Conservation (phyloP, 306 rosid genomes). For the Oxytropis ochrocephala region DNA sequence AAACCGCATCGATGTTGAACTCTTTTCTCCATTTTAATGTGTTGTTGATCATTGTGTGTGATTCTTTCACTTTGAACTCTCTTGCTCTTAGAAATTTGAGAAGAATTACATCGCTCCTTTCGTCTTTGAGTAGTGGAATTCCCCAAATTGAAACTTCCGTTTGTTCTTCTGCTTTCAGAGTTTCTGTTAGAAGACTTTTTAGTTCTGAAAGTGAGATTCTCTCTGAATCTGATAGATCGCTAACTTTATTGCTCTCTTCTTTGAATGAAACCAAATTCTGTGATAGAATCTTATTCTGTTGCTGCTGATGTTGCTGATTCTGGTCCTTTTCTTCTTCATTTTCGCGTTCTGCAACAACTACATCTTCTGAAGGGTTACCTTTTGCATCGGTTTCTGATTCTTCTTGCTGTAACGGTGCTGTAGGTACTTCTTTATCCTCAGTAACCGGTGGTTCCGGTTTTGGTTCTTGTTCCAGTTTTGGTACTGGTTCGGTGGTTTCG, state of each 20-base stretch:
- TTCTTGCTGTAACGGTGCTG: neutral
- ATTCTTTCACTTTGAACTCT: slow-evolving; percentile 68
- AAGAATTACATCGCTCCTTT: slow-evolving; percentile 65
- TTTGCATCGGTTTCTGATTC: neutral
- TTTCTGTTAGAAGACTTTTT: slow-evolving; percentile 37
- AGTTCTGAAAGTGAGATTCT: slow-evolving; percentile 44
- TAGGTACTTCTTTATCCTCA: neutral
- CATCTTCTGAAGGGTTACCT: slow-evolving; percentile 25
- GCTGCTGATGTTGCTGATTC: neutral
- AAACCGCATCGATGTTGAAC: slow-evolving; percentile 57
- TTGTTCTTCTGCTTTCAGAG: neutral
- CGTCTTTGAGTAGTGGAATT: slow-evolving; percentile 67
- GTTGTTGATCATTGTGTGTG: slow-evolving; percentile 53
- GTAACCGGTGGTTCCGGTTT: neutral
- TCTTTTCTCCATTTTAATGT: slow-evolving; percentile 69
- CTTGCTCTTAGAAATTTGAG: slow-evolving; percentile 85
- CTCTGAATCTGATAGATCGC: slow-evolving; percentile 65
- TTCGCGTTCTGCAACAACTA: slow-evolving; percentile 8
- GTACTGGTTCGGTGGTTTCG: neutral
- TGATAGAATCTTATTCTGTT: slow-evolving; percentile 22
- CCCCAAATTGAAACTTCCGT: slow-evolving; percentile 65
- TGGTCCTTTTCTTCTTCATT: neutral
- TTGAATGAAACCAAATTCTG: slow-evolving; percentile 53
- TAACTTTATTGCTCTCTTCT: slow-evolving; percentile 68
- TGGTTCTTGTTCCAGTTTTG: neutral